A percentile compares a stretch with the other conserved stretches of the same genome.
phyloP scores from a whole-genome alignment of 192 early-diverging fungal genomes.

The Coemansia furcata region DNA sequence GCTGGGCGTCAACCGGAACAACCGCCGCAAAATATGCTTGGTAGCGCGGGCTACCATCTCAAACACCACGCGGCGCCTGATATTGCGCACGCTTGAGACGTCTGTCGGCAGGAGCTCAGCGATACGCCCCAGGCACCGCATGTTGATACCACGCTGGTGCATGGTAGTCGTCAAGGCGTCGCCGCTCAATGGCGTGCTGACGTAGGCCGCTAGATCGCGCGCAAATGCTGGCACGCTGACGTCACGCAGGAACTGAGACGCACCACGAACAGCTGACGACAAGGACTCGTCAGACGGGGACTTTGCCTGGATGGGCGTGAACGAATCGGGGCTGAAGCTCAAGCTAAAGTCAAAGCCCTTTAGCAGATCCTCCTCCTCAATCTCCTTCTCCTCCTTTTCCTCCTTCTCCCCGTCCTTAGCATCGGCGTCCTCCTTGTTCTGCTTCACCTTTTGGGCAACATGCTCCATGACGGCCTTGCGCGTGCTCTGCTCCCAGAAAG shows the following conservation, averaged over 20 bases:
- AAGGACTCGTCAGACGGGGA: slow-evolving; percentile 8
- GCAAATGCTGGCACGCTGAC: slow-evolving; percentile 65
- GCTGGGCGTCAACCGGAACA: slow-evolving; percentile 60
- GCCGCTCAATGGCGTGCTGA: slow-evolving; percentile 73
- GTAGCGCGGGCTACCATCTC: slow-evolving; percentile 87
- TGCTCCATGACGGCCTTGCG: slow-evolving; percentile 58
- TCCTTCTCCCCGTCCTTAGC: slow-evolving; percentile 11
- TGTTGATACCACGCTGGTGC: slow-evolving; percentile 96
- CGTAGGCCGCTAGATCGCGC: slow-evolving; percentile 58
- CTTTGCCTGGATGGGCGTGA: slow-evolving; percentile 54
- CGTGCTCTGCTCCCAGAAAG: slow-evolving; percentile 81
- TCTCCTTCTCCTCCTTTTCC: not conserved
- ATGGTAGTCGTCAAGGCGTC: slow-evolving; percentile 73
- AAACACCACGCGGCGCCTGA: slow-evolving; percentile 65
- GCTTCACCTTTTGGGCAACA: slow-evolving; percentile 34
- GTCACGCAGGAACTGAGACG: slow-evolving; percentile 73
- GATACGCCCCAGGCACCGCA: slow-evolving; percentile 89
- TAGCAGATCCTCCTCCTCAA: slow-evolving; percentile 25
- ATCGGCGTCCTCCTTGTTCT: slow-evolving; percentile 11
- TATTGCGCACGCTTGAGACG: slow-evolving; percentile 15
- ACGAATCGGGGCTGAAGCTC: slow-evolving; percentile 59
- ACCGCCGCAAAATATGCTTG: slow-evolving; percentile 79
- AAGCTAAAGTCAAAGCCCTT: slow-evolving; percentile 55
- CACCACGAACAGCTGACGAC: slow-evolving; percentile 60
- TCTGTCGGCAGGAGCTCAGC: slow-evolving; percentile 59